Conservation (phyloP, 2,329 filamentous ascomycete species). For the Beauveria brongniartii region DNA sequence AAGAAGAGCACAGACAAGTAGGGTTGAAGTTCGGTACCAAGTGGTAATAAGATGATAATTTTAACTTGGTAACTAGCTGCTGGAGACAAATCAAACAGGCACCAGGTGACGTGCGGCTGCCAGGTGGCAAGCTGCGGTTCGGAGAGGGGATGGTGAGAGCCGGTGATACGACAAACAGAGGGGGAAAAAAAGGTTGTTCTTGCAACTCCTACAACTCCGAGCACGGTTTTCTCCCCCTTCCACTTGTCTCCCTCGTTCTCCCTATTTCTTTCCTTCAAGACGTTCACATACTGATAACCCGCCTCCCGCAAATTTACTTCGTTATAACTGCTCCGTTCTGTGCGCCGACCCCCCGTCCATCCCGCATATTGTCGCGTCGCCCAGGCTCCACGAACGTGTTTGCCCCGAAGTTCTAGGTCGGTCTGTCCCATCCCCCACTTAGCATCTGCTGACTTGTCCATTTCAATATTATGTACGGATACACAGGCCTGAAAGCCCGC, state of each 20-base stretch:
- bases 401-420: not conserved
- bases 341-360: not conserved
- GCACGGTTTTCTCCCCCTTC: not conserved
- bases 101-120: constrained; percentile 1
- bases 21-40: not conserved
- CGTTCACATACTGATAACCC: not conserved
- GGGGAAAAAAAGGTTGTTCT: not conserved
- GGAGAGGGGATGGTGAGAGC: not conserved
- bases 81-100: not conserved
- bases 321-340: not conserved
- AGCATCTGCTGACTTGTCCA: not conserved
- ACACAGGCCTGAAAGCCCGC: not conserved
- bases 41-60: not conserved
- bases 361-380: not conserved
- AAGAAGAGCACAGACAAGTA: not conserved
- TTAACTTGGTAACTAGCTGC: not conserved
- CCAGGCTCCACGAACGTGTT: not conserved
- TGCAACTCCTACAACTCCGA: not conserved
- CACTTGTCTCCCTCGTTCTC: not conserved
- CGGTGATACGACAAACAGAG: not conserved
- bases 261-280: not conserved
- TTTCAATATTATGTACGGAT: not conserved
- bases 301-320: not conserved
- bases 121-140: not conserved
- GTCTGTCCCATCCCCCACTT: not conserved